phyloP scores from a whole-genome alignment of 352 stramenopile species.

The Pythium plurisporium region DNA sequence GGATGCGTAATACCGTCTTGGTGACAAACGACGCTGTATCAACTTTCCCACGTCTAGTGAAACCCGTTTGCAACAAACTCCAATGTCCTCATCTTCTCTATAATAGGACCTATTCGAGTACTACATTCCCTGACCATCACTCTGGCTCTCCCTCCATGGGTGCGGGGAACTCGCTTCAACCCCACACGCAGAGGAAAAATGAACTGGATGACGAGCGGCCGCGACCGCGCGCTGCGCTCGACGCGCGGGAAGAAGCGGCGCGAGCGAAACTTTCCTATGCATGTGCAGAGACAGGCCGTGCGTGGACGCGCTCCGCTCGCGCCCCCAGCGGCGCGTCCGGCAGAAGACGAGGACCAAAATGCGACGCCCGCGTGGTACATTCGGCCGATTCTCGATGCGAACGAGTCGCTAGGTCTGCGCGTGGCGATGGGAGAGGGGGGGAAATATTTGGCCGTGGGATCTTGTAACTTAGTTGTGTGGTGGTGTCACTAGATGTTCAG shows the following conservation, averaged over 20 bases:
- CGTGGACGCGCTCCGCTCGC: constrained; percentile 11
- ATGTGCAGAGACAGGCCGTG: constrained; percentile 31
- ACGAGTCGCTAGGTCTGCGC: constrained; percentile 63
- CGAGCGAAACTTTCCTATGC: constrained; percentile 51
- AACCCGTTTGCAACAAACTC: no score
- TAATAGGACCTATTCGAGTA: no score
- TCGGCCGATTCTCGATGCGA: constrained; percentile 30
- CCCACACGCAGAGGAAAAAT: constrained; percentile 13
- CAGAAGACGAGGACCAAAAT: constrained; percentile 4
- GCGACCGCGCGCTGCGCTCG: constrained; percentile 48
- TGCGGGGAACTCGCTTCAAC: constrained; percentile 1
- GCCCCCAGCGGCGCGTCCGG: neutral
- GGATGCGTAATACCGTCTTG: no score
- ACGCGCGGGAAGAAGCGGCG: constrained; percentile 33
- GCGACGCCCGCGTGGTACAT: constrained; percentile 57
- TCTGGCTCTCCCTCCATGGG: neutral
- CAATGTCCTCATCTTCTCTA: no score
- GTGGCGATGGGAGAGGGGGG: no score
- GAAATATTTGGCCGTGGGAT: no score
- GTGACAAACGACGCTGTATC: no score
- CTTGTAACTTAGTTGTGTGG: neutral
- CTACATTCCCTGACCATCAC: no score
- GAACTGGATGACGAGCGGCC: constrained; percentile 73
- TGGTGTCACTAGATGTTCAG: constrained; percentile 36
- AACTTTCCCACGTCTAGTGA: no score